These are phyloP conservation scores for Ailanthus altissimus DNA, from an alignment of 345 rosid genomes.

Conservation along the genomic window DNA sequence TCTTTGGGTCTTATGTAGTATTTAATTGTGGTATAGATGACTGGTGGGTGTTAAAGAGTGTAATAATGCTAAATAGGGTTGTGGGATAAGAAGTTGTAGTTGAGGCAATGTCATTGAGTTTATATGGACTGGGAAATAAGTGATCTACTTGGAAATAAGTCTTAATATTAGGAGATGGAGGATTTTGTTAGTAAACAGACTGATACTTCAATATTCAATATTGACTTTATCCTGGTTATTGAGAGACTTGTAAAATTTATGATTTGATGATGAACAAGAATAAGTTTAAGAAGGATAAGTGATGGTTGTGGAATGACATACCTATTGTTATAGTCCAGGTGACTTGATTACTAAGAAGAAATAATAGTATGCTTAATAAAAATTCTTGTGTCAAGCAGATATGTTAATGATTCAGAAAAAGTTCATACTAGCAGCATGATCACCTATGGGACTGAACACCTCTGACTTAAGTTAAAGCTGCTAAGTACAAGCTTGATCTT, in stretches of 20 bases:
- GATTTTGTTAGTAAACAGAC: background rate
- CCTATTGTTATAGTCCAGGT: background rate
- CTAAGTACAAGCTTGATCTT: background rate
- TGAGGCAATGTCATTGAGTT: background rate
- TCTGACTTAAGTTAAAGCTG: background rate
- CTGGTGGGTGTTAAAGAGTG: background rate
- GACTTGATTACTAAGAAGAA: slow-evolving; percentile 1
- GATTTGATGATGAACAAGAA: background rate
- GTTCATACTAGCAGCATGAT: background rate
- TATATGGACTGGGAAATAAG: no score
- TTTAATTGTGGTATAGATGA: background rate
- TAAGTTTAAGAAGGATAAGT: background rate
- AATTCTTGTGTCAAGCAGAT: background rate
- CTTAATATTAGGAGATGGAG: background rate
- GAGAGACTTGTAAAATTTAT: background rate
- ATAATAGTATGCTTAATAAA: background rate
- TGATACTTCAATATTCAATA: background rate
- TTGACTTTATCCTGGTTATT: background rate
- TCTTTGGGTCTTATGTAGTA: background rate
- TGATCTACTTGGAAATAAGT: background rate
- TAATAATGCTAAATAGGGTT: background rate
- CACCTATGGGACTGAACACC: background rate
- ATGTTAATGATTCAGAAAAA: background rate
- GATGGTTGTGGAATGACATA: background rate
- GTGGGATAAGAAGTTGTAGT: background rate